These are phyloP conservation scores for Fusarium sublunatum DNA, from an alignment of 2,329 filamentous ascomycete species.

Conservation along the genomic window DNA sequence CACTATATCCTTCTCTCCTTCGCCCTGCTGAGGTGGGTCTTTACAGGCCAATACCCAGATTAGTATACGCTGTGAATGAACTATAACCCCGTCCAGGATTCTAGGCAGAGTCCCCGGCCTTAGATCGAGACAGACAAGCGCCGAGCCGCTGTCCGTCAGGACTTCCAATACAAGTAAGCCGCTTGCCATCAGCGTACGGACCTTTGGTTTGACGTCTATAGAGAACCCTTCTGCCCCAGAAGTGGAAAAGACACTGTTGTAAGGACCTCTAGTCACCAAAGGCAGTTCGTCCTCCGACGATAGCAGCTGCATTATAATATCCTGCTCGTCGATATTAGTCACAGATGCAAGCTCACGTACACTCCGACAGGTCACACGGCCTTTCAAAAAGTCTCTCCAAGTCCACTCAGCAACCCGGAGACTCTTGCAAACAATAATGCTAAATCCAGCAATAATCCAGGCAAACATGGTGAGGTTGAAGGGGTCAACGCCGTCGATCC, in stretches of 20 bases:
- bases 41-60: not conserved
- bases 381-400: not conserved
- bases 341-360: not conserved
- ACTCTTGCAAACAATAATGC: not conserved
- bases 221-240: not conserved
- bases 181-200: not conserved
- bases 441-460: not conserved
- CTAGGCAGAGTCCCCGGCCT: no score
- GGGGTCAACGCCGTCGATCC: not conserved
- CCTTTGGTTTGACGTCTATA: not conserved
- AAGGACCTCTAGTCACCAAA: not conserved
- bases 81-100: no score
- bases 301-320: not conserved
- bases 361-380: not conserved
- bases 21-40: not conserved
- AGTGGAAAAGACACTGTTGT: not conserved
- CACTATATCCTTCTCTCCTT: not conserved
- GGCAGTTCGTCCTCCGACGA: not conserved
- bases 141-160: not conserved
- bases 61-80: fast-evolving
- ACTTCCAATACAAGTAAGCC: not conserved
- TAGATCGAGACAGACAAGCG: not conserved
- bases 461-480: not conserved
- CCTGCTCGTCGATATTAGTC: not conserved
- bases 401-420: not conserved